These are phyloP conservation scores for Diutina sp. DNA, from an alignment of 1,139 yeast species.

Conservation along the genomic window DNA sequence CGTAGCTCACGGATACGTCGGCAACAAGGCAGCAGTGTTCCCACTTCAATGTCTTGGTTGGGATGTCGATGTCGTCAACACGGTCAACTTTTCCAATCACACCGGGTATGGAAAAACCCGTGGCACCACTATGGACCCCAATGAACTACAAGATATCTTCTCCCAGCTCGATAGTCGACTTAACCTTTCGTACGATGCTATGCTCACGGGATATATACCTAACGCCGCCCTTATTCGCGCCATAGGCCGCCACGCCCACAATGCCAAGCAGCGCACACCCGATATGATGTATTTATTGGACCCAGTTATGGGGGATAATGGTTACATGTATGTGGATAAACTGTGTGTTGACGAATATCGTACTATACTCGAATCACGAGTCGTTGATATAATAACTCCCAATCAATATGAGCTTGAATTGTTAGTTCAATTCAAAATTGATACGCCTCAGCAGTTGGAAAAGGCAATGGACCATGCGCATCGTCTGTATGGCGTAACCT, in stretches of 20 bases:
- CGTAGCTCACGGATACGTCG: constrained; percentile 82
- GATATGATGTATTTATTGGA: constrained; percentile 51
- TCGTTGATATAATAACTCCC: constrained; percentile 69
- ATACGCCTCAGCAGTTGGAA: constrained; percentile 24
- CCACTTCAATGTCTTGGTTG: constrained; percentile 71
- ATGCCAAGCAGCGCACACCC: constrained; percentile 5
- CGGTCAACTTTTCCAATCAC: constrained; percentile 74
- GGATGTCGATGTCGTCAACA: constrained; percentile 75
- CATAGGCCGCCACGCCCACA: not conserved
- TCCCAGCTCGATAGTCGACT: not conserved
- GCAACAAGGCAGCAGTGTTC: constrained; percentile 68
- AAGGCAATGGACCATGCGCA: constrained; percentile 39
- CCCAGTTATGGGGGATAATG: constrained; percentile 93
- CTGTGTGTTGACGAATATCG: constrained; percentile 57
- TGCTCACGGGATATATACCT: constrained; percentile 27
- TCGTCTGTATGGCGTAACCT: constrained; percentile 33
- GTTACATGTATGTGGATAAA: constrained; percentile 63
- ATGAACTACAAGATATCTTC: not conserved
- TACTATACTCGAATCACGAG: constrained; percentile 32
- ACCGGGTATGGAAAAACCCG: constrained; percentile 52
- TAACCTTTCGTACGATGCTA: constrained; percentile 12
- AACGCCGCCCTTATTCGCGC: not conserved
- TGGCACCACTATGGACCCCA: not conserved
- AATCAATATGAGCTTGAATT: constrained; percentile 85
- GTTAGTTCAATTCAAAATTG: constrained; percentile 41